Conservation (phyloP, 768 basidiomycete genomes). For the Zangia roseola region DNA sequence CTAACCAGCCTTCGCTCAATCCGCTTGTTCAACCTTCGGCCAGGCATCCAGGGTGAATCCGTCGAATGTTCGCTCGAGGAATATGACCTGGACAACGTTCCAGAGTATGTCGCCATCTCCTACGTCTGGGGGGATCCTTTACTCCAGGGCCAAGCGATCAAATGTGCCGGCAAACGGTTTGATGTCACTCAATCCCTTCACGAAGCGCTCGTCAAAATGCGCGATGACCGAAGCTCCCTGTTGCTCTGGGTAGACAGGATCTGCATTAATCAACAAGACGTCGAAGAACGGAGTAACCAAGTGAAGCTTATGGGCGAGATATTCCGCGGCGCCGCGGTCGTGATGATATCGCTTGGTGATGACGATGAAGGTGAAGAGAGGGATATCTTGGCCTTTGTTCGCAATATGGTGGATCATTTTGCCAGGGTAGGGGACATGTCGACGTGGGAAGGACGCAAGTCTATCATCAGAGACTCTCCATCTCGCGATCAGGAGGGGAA, state of each 20-base stretch:
- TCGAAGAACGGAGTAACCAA: not conserved
- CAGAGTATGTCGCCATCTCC: not conserved
- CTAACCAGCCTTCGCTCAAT: not conserved
- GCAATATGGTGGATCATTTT: not conserved
- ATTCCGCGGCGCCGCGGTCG: not conserved
- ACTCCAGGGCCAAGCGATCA: not conserved
- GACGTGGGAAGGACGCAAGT: not conserved
- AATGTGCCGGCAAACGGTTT: not conserved
- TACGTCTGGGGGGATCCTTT: not conserved
- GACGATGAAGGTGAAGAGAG: not conserved
- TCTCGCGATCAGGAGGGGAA: not conserved
- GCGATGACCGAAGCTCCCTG: not conserved
- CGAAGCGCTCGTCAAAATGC: not conserved
- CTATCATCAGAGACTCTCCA: not conserved
- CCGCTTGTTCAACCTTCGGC: not conserved
- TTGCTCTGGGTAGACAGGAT: constrained; percentile 1
- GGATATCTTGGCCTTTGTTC: not conserved
- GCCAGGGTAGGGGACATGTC: not conserved
- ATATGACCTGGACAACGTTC: not conserved
- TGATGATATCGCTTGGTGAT: not conserved
- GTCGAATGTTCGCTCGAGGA: not conserved
- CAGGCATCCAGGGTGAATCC: not conserved
- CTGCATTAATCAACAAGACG: not conserved
- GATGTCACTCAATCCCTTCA: not conserved
- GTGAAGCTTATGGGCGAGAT: not conserved